Evolutionary conservation across 805 yeast genomes (phyloP), one percentile per base, ranked within the genome.

Genomic region (Metschnikowia shivogae): DNA sequence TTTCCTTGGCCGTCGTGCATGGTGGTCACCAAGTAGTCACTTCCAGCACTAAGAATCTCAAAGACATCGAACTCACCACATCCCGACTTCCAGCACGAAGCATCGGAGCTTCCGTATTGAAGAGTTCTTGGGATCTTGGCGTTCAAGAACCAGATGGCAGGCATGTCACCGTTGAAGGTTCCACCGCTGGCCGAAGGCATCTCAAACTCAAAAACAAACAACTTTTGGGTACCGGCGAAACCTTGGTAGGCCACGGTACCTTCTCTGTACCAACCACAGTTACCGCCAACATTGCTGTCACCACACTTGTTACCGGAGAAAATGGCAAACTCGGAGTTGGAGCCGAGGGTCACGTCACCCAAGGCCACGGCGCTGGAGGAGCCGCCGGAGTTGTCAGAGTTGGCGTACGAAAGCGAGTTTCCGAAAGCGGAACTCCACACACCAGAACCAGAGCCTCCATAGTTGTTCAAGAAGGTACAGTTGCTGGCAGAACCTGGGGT

Each of bases 41-140:
- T 81, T 55, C 96, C 97, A 30, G 85, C 55, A 50, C 81, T 72
- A 57, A 93, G 78, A 56, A 92, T 77, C 78, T 93, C 99, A 61
- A 92, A 93, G 60, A 89, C 75, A 71, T 93, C 99, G 60, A 93
- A 76, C 76, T 93, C 99, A 74, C 99, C 99, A 73, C 99, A 93
- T 50, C 98, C 98, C 44, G 95, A 77, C 43, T 78, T 59, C 99
- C 99, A 93, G 79, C 99, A 93, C 31, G 97, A 89, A 76, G 98
- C 93, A 17, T 78, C 64, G 22, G 82, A 64, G 49, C 73, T 73
- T 66, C 97, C 97, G 71, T 93, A 93, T 73, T 93, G 98, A 61
- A 83, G 71, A 56, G 97, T 90, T 78, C 99, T 88, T 71, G 99
- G 97, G 62, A 90, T 84, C 76, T 87, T 86, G 51, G 96, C 96